Conservation (phyloP, 192 early-diverging fungal species). For the Rhizophagus prolifer region DNA sequence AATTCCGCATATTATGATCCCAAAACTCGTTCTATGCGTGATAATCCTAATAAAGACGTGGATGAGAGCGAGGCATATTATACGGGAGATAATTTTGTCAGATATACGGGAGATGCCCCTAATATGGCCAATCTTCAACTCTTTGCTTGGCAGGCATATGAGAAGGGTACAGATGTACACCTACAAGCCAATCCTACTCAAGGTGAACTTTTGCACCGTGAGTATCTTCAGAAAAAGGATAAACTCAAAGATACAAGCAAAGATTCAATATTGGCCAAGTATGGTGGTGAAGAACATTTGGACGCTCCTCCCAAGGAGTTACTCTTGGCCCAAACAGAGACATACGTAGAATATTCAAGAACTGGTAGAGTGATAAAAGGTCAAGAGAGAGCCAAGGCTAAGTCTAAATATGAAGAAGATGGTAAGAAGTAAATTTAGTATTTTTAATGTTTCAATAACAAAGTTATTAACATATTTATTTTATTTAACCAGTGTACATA, state of each 20-base stretch:
- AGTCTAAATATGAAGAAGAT: conserved; percentile 92
- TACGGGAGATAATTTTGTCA: conserved; percentile 92
- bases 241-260: conserved; percentile 69
- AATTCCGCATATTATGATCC: conserved; percentile 98
- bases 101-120: conserved; percentile 83
- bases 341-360: conserved; percentile 96
- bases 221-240: conserved; percentile 83
- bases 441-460: neutral
- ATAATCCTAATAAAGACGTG: conserved; percentile 81
- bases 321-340: conserved; percentile 86
- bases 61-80: conserved; percentile 52
- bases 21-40: conserved; percentile 98
- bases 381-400: conserved; percentile 71
- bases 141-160: conserved; percentile 93
- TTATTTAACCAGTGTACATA: conserved; percentile 50
- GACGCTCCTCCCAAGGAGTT: conserved; percentile 86
- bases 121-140: conserved; percentile 82
- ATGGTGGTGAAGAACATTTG: conserved; percentile 96
- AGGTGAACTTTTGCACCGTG: conserved; percentile 84
- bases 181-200: conserved; percentile 96
- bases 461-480: neutral
- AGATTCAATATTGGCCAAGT: conserved; percentile 78
- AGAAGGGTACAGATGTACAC: conserved; percentile 82
- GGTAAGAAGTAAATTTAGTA: conserved; percentile 41
- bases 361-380: conserved; percentile 87